Evolutionary conservation across 2,329 filamentous ascomycete genomes (phyloP), one percentile per base, ranked within the genome.

Genomic region (Alternaria infectoria): DNA sequence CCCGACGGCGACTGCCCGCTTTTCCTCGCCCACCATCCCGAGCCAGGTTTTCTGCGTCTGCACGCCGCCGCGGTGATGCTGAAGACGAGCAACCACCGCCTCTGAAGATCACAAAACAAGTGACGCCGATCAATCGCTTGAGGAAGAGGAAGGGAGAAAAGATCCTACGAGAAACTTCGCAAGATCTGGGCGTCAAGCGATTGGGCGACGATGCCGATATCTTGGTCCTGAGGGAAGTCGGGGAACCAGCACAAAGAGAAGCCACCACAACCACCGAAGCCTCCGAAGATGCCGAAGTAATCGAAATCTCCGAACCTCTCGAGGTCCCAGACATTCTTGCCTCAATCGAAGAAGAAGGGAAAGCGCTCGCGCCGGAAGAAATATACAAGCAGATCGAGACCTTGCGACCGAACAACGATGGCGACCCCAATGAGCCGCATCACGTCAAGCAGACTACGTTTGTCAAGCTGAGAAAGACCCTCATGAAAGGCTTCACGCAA

Each of bases 151-250:
- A 69, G 54, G 74, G 73, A 44, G 15, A 40, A 17, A 74, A 71
- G 54, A 30, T 68, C 9, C 56, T 79, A 8, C 68, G 68, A 45
- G 76, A 77, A 49, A 72, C 66, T 1, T 76, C 75, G 2, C 74
- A 74, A 17, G 65, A 66, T 21, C 57, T 81, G 46, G 76, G 75
- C 15, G 59, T 77, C 12, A 75, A 74, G 66, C 68, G 69, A 12
- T 65, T 81, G 62, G 79, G 79, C 49, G 67, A 72, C 46, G 74
- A 78, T 57, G 72, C 79, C 32, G 73, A 79, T 11, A 77, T 81
- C 21, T 62, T 81, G 15, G 73, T 81, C 25, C 55, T 81, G 21
- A 69, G 68, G 47, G 78, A 79, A 58, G 61, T 74, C 11, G 61
- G 56, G 6, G 59, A 72, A 7, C 49, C 43, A 8, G 30, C 50